A percentile compares a stretch with the other conserved stretches of the same genome.
Conservation (phyloP, 2,329 filamentous ascomycete genomes). For the Cladosporium sp. region DNA sequence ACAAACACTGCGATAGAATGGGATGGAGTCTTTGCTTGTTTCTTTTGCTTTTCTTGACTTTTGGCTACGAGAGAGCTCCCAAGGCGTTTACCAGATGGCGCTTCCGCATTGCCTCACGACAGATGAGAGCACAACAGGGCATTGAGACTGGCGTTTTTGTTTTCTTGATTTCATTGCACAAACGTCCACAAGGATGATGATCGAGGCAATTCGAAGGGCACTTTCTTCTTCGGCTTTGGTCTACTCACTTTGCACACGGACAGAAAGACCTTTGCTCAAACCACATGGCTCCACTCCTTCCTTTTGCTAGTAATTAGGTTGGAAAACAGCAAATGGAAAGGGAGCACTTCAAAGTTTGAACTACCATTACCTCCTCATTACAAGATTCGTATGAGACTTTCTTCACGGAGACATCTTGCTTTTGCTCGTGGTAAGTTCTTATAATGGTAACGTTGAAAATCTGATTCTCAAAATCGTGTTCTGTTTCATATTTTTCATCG, state of each 20-base stretch:
- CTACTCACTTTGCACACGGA: neutral
- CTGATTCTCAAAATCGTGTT: neutral
- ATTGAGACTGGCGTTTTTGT: neutral
- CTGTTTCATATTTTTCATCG: neutral
- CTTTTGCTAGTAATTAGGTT: neutral
- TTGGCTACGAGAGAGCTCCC: neutral
- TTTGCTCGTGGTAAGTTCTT: too few relatives aligned
- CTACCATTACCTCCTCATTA: neutral
- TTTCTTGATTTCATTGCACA: neutral
- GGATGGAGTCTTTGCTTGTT: neutral
- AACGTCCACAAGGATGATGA: neutral
- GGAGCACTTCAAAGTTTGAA: neutral
- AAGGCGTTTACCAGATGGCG: neutral
- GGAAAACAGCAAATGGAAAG: neutral
- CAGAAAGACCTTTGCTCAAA: neutral
- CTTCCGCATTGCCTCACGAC: conserved; percentile 8
- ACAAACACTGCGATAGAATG: neutral
- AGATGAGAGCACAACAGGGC: conserved; percentile 5
- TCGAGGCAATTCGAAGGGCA: neutral
- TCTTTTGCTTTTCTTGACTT: neutral
- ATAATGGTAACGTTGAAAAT: neutral
- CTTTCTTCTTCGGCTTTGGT: neutral
- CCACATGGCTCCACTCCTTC: neutral
- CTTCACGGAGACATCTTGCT: too few relatives aligned
- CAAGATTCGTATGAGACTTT: neutral